Evolutionary conservation across 305 asterid genomes (phyloP), one percentile per base, ranked within the genome.

Genomic region (Lippia alba): DNA sequence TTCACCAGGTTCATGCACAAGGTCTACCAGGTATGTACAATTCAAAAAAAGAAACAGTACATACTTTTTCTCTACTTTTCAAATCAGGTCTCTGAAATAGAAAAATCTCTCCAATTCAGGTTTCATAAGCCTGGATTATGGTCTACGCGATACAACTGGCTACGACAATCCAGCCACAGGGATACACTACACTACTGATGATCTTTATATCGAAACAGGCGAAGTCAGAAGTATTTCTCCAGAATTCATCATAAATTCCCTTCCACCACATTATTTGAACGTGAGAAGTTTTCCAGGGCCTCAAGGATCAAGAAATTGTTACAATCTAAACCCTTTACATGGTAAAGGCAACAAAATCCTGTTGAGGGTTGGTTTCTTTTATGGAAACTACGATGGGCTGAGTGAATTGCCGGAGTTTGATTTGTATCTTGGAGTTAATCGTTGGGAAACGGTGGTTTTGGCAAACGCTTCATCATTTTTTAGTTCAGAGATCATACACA

Each of bases 321-420:
- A 82, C 80, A 68, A 76, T 9, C 53, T 82, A 4, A 71, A 64
- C 8, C 72, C 75, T 5, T 30, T 44, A 48, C 1, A 57, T 11
- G 73, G 73, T 12, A 69, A 69, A 69, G 49, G 58, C 8, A 20
- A 62, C 24, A 70, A 14, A 39, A 58, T 70, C 50, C 24, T 82
- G 61, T 71, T 82, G 0, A 67, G 82, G 59, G 87, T 81, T 3
- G 59, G 19, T 2, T 82, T 82, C 15, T 8, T 77, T 70, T 79
- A 82, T 7, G 81, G 84, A 41, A 77, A 41, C 48, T 41, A 41
- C 48, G 48, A 41, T 41, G 48, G 12, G 11, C 48, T 4, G 12
- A 41, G 12, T 9, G 12, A 6, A 41, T 6, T 41, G 8, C 48
- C 48, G 48, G 11, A 41, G 48, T 41, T 41, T 9, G 48, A 41